Conservation (phyloP, 2,329 filamentous ascomycete genomes). For the Ophiocordyceps robertsii region DNA sequence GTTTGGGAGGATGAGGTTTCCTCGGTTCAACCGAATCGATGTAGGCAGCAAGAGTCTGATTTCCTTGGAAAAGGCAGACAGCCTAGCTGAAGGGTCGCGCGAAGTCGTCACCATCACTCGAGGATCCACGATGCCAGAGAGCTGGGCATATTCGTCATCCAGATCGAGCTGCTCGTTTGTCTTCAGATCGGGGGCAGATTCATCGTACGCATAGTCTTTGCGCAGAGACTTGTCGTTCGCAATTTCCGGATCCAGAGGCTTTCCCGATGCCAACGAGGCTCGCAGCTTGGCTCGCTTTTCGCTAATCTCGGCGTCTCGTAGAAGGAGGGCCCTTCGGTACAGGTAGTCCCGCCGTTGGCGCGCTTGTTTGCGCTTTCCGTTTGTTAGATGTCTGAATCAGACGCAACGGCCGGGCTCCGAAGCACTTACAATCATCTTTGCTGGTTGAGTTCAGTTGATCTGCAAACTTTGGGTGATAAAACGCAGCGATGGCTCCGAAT, state of each 20-base stretch:
- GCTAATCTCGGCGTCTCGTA: constrained; percentile 83
- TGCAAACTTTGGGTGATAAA: not conserved
- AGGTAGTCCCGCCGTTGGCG: constrained; percentile 45
- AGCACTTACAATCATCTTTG: constrained; percentile 2
- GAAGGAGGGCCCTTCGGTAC: constrained; percentile 74
- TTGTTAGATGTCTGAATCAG: constrained; percentile 3
- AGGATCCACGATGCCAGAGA: constrained; percentile 85
- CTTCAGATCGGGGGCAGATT: constrained; percentile 57
- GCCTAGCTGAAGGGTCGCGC: constrained; percentile 69
- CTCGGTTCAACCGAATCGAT: constrained; percentile 77
- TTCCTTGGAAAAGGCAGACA: constrained; percentile 89
- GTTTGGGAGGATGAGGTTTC: constrained; percentile 77
- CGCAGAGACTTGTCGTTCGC: constrained; percentile 76
- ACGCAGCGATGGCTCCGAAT: too few relatives aligned
- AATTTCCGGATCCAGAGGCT: constrained; percentile 67
- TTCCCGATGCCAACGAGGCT: constrained; percentile 76
- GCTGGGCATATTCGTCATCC: constrained; percentile 80
- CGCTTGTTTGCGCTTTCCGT: constrained; percentile 24
- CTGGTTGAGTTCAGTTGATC: not conserved
- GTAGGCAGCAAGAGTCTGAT: constrained; percentile 75
- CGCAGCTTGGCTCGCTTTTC: constrained; percentile 83
- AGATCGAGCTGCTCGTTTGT: constrained; percentile 58
- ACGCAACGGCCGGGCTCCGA: not conserved
- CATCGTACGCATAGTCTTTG: constrained; percentile 88
- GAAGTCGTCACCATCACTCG: constrained; percentile 77